A percentile compares a stretch with the other conserved stretches of the same genome.
Evolutionary conservation across 495 filamentous ascomycete species (phyloP).

Genomic region (Trypethelium eluteriae): DNA sequence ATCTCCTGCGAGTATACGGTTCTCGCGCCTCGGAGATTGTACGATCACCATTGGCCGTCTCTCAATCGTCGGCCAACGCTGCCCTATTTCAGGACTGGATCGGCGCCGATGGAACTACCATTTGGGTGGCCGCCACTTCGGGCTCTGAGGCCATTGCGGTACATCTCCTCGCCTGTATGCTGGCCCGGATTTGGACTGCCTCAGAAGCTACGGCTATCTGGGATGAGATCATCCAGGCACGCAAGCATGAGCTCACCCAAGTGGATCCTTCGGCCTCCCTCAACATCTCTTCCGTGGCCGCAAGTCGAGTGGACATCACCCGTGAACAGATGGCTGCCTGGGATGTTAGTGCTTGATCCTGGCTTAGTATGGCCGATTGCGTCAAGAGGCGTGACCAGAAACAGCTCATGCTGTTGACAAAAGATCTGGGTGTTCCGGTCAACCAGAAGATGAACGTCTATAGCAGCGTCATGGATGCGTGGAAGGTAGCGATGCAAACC

Average conservation of each 20-base stretch:
- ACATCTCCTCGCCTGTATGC: slow-evolving; percentile 12
- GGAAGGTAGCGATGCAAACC: not conserved
- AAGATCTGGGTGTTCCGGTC: not conserved
- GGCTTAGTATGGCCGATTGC: not conserved
- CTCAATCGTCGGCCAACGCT: not conserved
- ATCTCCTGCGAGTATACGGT: not conserved
- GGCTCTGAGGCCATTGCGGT: not conserved
- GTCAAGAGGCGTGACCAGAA: not conserved
- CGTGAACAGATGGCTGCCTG: not conserved
- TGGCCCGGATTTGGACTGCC: slow-evolving; percentile 6
- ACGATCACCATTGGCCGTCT: not conserved
- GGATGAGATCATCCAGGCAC: not conserved
- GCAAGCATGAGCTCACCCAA: not conserved
- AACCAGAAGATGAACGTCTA: not conserved
- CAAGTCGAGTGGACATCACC: not conserved
- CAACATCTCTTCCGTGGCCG: not conserved
- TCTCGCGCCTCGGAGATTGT: not conserved
- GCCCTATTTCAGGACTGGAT: not conserved
- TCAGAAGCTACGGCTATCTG: slow-evolving; percentile 9
- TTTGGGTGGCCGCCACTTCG: not conserved
- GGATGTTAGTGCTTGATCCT: not conserved
- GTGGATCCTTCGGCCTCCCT: not conserved
- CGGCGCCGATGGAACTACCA: not conserved
- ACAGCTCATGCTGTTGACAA: not conserved
- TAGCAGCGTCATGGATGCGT: not conserved